Evolutionary conservation across 176 grass and related monocot genomes (phyloP).

Genomic region (Carex littledalei): DNA sequence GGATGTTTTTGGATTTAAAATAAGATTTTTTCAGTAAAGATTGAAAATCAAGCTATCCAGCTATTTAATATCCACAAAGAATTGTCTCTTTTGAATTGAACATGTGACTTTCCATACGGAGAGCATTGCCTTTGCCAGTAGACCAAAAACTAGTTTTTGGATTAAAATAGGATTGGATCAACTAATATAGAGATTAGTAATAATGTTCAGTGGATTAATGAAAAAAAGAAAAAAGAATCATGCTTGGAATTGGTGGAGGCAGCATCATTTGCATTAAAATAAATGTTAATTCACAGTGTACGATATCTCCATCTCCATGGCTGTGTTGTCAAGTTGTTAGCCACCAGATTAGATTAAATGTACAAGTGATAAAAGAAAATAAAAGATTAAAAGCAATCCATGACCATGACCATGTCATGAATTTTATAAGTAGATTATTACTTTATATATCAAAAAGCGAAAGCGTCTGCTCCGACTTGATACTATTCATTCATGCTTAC

Average conservation of each 20-base stretch:
- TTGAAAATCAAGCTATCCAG: rapidly evolving
- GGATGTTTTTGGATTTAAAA: neutral
- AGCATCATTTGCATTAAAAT: neutral
- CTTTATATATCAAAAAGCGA: neutral
- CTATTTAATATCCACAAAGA: too few species aligned
- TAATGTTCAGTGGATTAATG: neutral
- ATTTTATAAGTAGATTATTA: neutral
- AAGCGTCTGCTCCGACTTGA: neutral
- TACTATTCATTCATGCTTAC: neutral
- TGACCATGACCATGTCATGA: neutral
- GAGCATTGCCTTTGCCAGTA: too few species aligned
- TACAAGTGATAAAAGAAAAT: neutral
- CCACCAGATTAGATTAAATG: neutral
- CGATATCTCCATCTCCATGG: neutral
- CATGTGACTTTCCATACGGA: too few species aligned
- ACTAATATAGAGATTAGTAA: neutral
- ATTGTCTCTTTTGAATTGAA: too few species aligned
- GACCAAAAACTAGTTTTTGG: too few species aligned
- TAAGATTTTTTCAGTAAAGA: too few species aligned
- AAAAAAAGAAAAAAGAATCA: neutral
- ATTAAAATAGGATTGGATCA: neutral
- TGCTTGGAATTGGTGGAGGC: neutral
- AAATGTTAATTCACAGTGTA: neutral
- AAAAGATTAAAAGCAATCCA: neutral
- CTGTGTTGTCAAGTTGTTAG: neutral